Evolutionary conservation across 306 rosid species (phyloP).

Genomic region (Citrullus mucosospermus): DNA sequence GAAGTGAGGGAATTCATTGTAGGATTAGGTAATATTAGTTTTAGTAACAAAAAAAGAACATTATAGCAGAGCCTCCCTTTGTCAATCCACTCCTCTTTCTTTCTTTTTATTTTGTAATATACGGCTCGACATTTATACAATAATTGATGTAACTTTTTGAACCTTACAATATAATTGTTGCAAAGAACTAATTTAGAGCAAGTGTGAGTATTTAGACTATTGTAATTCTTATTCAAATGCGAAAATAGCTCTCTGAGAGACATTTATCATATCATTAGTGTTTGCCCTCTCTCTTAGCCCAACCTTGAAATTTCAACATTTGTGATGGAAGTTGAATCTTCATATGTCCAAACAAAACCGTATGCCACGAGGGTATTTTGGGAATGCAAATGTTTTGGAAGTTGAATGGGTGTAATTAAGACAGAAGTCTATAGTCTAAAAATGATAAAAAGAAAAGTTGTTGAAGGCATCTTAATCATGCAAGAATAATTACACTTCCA

Average conservation of each 20-base stretch:
- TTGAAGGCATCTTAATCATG: neutral
- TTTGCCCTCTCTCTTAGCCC: neutral
- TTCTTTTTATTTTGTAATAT: neutral
- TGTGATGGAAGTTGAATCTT: neutral
- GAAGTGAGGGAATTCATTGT: slow-evolving; percentile 22
- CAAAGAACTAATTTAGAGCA: neutral
- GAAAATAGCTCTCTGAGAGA: neutral
- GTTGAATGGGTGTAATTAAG: neutral
- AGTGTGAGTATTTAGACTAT: neutral
- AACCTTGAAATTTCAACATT: neutral
- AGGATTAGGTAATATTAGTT: slow-evolving; percentile 16
- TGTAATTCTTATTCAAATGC: neutral
- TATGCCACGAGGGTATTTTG: neutral
- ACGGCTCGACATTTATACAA: neutral
- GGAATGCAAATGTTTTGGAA: neutral
- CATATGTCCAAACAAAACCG: neutral
- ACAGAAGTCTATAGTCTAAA: neutral
- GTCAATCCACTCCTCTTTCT: neutral
- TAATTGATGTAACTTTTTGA: neutral
- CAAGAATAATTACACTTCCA: too few species aligned
- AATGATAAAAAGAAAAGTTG: neutral
- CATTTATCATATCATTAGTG: neutral
- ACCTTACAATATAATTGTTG: neutral
- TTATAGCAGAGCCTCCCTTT: neutral
- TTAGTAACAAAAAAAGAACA: slow-evolving; percentile 2